Evolutionary conservation across 768 basidiomycete species (phyloP), one percentile per base, ranked within the genome.

Genomic region (Cystofilobasidium capitatum): DNA sequence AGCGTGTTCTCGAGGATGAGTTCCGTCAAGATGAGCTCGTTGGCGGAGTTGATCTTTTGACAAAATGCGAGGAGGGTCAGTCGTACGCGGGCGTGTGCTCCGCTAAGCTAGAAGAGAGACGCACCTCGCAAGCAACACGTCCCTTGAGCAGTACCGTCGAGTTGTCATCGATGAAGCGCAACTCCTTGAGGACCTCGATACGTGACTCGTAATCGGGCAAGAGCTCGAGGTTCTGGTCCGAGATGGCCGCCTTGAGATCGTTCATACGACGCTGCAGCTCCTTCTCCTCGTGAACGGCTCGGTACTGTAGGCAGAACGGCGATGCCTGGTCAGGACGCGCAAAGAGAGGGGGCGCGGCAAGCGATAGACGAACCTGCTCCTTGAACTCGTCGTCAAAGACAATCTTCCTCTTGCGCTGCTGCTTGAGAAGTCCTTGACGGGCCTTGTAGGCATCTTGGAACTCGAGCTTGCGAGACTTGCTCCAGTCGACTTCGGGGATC

Each of bases 131-230:
- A 37, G 96, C 96, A 20, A 99, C 96, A 58, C 96, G 85, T 22
- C 96, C 96, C 76, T 99, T 99, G 59, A 99, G 82, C 36, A 90
- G 82, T 3, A 99, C 92, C 0, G 94, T 99, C 37, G 90, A 88
- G 72, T 97, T 91, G 67, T 93, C 89, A 74, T 98, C 88, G 73
- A 99, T 89, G 75, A 98, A 96, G 70, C 88, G 86, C 29, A 99
- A 82, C 54, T 89, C 88, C 73, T 91, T 86, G 49, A 99, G 81
- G 4, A 98, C 94, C 45, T 84, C 86, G 39, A 98, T 86, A 33
- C 94, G 82, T 74, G 93, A 91, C 75, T 98, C 91, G 76, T 98
- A 99, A 75, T 99, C 96, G 8, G 96, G 96, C 39, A 98, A 83
- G 22, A 98, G 83, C 74, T 96, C 96, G 66, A 98, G 79, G 75